A percentile compares a stretch with the other conserved stretches of the same genome.
Conservation (phyloP, 108 stramenopile species). For the Nitzschia putrida region DNA sequence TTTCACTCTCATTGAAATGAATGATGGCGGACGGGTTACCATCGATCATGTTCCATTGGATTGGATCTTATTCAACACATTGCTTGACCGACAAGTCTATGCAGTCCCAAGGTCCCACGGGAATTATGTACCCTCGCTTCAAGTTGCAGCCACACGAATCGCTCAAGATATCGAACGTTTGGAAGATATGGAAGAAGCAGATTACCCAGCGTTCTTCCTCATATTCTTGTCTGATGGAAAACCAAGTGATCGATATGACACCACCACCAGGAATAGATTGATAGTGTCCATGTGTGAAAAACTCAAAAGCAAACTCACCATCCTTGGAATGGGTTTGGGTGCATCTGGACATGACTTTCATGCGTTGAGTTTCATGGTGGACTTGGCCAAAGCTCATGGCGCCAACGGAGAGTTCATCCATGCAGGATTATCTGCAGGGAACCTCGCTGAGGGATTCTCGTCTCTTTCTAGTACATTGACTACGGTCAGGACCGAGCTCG, state of each 20-base stretch:
- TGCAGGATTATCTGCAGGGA: constrained; percentile 43
- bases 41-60: constrained; percentile 53
- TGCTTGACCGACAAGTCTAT: constrained; percentile 41
- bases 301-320: constrained; percentile 42
- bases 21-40: constrained; percentile 36
- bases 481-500: neutral
- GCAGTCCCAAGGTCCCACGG: constrained; percentile 4
- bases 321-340: constrained; percentile 47
- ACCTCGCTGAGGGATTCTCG: constrained; percentile 38
- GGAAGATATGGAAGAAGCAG: constrained; percentile 41
- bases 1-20: constrained; percentile 62
- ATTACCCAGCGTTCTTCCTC: constrained; percentile 40
- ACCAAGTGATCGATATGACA: constrained; percentile 30
- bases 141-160: constrained; percentile 13
- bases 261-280: neutral
- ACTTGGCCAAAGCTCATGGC: constrained; percentile 24
- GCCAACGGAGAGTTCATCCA: constrained; percentile 17
- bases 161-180: constrained; percentile 44
- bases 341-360: constrained; percentile 40
- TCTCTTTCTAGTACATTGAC: constrained; percentile 6
- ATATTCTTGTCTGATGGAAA: constrained; percentile 59
- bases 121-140: constrained; percentile 15
- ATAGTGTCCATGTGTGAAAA: constrained; percentile 28
- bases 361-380: too few species aligned
- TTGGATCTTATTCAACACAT: constrained; percentile 66